Evolutionary conservation across 2,329 filamentous ascomycete genomes (phyloP), one percentile per base, ranked within the genome.

Genomic region (Xylariaceae sp.): DNA sequence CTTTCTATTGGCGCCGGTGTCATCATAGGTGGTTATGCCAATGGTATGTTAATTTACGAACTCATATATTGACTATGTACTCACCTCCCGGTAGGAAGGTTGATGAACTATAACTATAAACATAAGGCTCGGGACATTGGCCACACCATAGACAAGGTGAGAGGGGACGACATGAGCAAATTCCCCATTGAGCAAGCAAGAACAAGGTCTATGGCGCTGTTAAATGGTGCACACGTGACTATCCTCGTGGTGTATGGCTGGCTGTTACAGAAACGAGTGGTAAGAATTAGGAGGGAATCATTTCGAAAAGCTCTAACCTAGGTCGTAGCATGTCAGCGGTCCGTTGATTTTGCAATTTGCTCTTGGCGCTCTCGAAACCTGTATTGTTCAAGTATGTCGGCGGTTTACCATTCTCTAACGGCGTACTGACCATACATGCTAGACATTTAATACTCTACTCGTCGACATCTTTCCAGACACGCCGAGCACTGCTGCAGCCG

Each of bases 141-240:
- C 12, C 28, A 50, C 12, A 14, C 3, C 4, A 16, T 41, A 13
- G 52, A 54, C 41, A 45, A 42, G 34, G 44, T 33, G 18, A 50
- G 38, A 11, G 52, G 52, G 18, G 48, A 54, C 13, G 42, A 51
- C 34, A 17, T 54, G 13, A 40, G 19, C 16, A 39, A 41, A 6
- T 54, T 54, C n/a, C 52, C 48, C 12, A 48, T 54, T 6, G 48
- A 51, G 13, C 19, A 48, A 42, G 48, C 48, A 13, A 48, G 50
- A 42, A 40, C 33, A 2, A 39, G 33, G 17, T 47, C 44, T 9
- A 47, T 51, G 39, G 13, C 33, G 4, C 39, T 19, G 14, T 31
- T 52, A 12, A 48, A 44, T n/a, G 28, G 47, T 16, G 39, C 40
- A 12, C 50, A 48, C 45, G 10, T 44, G n/a, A 40, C 11, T 17